Conservation (phyloP, 495 filamentous ascomycete genomes). For the Glonium stellatum region DNA sequence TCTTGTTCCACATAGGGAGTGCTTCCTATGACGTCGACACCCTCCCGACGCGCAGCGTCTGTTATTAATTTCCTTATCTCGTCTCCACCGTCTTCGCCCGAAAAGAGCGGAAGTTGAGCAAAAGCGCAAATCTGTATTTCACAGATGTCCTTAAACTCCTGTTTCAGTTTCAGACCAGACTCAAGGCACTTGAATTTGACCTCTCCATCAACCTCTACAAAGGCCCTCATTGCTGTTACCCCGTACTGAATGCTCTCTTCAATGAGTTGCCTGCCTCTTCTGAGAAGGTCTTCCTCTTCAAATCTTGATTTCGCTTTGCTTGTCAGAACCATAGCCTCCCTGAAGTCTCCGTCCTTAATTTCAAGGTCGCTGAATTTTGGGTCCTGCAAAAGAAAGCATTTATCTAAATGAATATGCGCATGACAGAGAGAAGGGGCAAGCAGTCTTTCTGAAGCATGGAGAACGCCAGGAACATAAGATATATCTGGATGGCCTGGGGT, state of each 20-base stretch:
- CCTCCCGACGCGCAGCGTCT: conserved; percentile 38
- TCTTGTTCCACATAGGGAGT: conserved; percentile 65
- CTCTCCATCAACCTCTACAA: conserved; percentile 64
- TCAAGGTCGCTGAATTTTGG: conserved; percentile 52
- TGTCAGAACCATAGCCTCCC: conserved; percentile 59
- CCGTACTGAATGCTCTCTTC: conserved; percentile 59
- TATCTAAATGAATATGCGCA: conserved; percentile 72
- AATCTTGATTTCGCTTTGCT: conserved; percentile 57
- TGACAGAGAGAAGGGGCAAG: conserved; percentile 60
- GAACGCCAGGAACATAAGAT: conserved; percentile 28
- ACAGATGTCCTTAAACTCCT: conserved; percentile 47
- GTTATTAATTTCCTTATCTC: conserved; percentile 45
- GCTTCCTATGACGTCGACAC: conserved; percentile 57
- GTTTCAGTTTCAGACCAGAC: conserved; percentile 52
- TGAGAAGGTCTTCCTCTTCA: conserved; percentile 50
- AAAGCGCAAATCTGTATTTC: conserved; percentile 66
- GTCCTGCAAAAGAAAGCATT: conserved; percentile 58
- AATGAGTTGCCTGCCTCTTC: conserved; percentile 58
- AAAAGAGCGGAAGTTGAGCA: conserved; percentile 65
- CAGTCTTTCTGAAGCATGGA: conserved; percentile 33
- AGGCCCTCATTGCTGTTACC: conserved; percentile 65
- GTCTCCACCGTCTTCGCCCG: conserved; percentile 42
- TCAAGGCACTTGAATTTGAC: conserved; percentile 54
- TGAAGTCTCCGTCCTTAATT: conserved; percentile 55
- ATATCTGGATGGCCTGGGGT: conserved; percentile 27